Evolutionary conservation across 768 basidiomycete species (phyloP).

Genomic region (Phylloporus sp.): DNA sequence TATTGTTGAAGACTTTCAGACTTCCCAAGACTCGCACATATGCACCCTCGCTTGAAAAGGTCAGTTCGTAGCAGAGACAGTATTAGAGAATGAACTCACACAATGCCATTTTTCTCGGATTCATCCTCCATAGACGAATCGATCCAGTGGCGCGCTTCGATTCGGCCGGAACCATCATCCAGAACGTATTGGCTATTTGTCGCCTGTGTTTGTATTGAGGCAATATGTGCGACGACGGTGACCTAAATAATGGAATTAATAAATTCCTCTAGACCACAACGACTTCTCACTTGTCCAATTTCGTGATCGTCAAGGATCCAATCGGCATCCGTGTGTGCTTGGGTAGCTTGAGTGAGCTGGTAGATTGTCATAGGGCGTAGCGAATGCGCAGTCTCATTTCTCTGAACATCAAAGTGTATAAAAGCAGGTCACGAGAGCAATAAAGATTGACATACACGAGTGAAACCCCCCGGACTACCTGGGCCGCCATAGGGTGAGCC

Average conservation of each 20-base stretch:
- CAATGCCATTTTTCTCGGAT: constrained; percentile 45
- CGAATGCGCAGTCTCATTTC: constrained; percentile 39
- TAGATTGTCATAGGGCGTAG: constrained; percentile 74
- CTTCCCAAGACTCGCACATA: constrained; percentile 81
- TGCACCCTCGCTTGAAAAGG: constrained; percentile 55
- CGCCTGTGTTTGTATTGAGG: constrained; percentile 60
- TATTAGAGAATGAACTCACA: constrained; percentile 29
- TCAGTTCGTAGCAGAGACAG: not conserved
- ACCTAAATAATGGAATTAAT: constrained; percentile 41
- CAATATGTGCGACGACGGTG: constrained; percentile 70
- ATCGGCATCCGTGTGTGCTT: constrained; percentile 84
- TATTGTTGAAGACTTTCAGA: constrained; percentile 78
- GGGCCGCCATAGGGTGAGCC: constrained; percentile 57
- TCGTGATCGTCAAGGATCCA: constrained; percentile 81
- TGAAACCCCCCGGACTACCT: constrained; percentile 55
- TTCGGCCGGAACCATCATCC: constrained; percentile 81
- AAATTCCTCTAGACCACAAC: not conserved
- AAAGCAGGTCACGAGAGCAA: not conserved
- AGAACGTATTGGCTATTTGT: constrained; percentile 80
- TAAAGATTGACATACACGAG: constrained; percentile 34
- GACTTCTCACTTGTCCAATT: constrained; percentile 64
- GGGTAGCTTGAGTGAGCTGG: constrained; percentile 72
- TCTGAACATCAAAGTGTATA: constrained; percentile 22
- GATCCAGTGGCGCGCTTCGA: constrained; percentile 81
- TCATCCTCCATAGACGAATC: constrained; percentile 62